Base-by-base conservation (phyloP, 2,329 filamentous ascomycete genomes). In the Penicillium psychrosexuale region DNA sequence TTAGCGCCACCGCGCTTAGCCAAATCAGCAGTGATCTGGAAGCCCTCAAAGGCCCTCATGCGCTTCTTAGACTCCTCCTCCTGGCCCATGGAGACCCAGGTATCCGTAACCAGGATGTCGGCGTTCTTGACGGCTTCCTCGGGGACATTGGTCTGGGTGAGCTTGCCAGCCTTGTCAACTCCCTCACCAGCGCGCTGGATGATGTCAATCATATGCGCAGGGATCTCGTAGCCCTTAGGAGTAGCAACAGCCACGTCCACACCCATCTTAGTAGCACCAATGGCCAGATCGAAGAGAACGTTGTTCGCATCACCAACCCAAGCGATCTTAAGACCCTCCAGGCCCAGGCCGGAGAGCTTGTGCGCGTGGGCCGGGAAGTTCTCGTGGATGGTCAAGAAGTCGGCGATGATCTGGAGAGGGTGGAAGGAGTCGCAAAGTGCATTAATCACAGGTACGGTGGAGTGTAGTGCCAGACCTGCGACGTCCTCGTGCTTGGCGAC, bases 251-350 rank as follows among this genome's bases (percentile, higher is more conserved):
- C 79, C 59, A 99, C 82, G 65, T 96, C 82, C 27, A 96, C 85
- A 43, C 94, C 94, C 65, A 93, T 83, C 78, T 97, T 97, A 65
- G 89, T 79, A 54, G 89, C 91, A 38, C 84, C 92, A 63, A 94
- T 93, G 46, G 92, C 91, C 51, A 97, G 82, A 70, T 99, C 93
- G 69, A 92, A 97, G 24, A 97, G 84, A 28, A 99, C 93, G 66
- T 99, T 99, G 78, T 97, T 99, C 11, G 91, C 91, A 71, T 99
- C 93, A 50, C 93, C 93, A 43, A 99, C 81, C 94, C 94, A 99
- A 15, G 94, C 93, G 58, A 97, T 84, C 77, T 96, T 97, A 66
- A 96, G 75, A 1, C 91, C 90, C 63, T 90, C 83, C 5, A 96
- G 79, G 1, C 90, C 89, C 8, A 96, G 80, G 49, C 78, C 78